Evolutionary conservation across 2,329 filamentous ascomycete genomes (phyloP).

Genomic region (Curvularia hawaiiensis): DNA sequence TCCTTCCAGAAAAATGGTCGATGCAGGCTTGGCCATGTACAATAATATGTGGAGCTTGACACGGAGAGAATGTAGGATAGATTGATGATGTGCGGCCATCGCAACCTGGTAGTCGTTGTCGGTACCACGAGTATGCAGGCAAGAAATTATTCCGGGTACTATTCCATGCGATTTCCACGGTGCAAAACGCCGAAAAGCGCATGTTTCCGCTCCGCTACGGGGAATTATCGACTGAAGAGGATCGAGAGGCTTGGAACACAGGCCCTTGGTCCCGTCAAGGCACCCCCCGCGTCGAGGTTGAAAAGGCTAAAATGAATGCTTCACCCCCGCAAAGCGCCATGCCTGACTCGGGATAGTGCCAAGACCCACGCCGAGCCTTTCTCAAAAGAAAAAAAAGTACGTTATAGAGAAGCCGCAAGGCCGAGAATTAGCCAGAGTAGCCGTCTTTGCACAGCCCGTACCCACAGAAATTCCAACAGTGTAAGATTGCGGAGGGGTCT

Average conservation of each 20-base stretch:
- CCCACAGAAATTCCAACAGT: neutral
- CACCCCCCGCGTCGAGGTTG: slow-evolving; percentile 14
- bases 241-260: slow-evolving; percentile 28
- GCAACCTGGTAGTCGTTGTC: neutral
- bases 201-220: neutral
- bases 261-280: slow-evolving; percentile 36
- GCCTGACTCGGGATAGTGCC: slow-evolving; percentile 10
- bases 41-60: neutral
- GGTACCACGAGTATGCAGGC: slow-evolving; percentile 1
- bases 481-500: neutral
- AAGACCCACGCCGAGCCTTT: slow-evolving; percentile 15
- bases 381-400: slow-evolving; percentile 17
- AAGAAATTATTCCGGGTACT: slow-evolving; percentile 35
- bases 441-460: slow-evolving; percentile 8
- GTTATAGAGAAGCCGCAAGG: slow-evolving; percentile 13
- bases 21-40: slow-evolving; percentile 17
- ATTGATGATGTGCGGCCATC: slow-evolving; percentile 11
- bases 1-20: slow-evolving; percentile 25
- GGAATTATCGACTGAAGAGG: neutral
- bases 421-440: slow-evolving; percentile 12
- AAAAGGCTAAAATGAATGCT: slow-evolving; percentile 38
- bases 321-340: slow-evolving; percentile 29
- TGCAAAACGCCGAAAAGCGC: neutral
- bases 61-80: slow-evolving; percentile 5
- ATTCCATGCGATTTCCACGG: neutral